Percentiles rank a stretch among this genome's conserved stretches.
Conservation (phyloP, 139 green algal genomes). For the Limnomonas spitsbergensis region DNA sequence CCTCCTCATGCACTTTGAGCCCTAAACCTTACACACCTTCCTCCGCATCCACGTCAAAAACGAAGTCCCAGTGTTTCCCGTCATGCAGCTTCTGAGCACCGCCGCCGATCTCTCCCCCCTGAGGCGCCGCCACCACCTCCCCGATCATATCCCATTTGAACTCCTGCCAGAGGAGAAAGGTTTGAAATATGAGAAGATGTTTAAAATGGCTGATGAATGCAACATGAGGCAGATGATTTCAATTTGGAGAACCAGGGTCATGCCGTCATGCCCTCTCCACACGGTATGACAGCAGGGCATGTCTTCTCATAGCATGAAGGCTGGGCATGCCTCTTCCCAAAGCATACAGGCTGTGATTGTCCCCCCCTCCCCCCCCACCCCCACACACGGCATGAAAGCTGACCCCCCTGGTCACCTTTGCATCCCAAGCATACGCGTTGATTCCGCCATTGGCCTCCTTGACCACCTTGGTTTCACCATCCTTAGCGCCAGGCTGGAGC, state of each 20-base stretch:
- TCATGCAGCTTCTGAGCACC: conserved; percentile 26
- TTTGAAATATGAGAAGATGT: too few relatives aligned
- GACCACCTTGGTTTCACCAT: conserved; percentile 55
- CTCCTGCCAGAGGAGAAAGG: neutral
- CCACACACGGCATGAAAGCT: neutral
- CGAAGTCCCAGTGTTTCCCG: conserved; percentile 75
- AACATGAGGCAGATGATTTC: too few relatives aligned
- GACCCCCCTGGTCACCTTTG: conserved; percentile 11
- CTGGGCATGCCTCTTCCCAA: too few relatives aligned
- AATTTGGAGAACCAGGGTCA: too few relatives aligned
- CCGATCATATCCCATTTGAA: conserved; percentile 85
- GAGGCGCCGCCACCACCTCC: conserved; percentile 68
- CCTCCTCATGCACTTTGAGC: too few relatives aligned
- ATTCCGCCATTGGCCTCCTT: conserved; percentile 44
- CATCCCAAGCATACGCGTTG: conserved; percentile 81
- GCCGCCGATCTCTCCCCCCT: neutral
- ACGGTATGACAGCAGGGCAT: too few relatives aligned
- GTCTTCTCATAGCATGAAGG: too few relatives aligned
- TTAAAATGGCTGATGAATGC: too few relatives aligned
- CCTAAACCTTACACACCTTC: too few relatives aligned
- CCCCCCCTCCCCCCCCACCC: too few relatives aligned
- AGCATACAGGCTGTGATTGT: too few relatives aligned
- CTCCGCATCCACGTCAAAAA: conserved; percentile 94
- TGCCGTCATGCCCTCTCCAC: too few relatives aligned
- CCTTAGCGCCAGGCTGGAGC: conserved; percentile 38